Percentiles rank a stretch among this genome's conserved stretches.
These are phyloP conservation scores for Rhizophagus sp. DNA, from an alignment of 192 early-diverging fungal species.

Conservation along the genomic window DNA sequence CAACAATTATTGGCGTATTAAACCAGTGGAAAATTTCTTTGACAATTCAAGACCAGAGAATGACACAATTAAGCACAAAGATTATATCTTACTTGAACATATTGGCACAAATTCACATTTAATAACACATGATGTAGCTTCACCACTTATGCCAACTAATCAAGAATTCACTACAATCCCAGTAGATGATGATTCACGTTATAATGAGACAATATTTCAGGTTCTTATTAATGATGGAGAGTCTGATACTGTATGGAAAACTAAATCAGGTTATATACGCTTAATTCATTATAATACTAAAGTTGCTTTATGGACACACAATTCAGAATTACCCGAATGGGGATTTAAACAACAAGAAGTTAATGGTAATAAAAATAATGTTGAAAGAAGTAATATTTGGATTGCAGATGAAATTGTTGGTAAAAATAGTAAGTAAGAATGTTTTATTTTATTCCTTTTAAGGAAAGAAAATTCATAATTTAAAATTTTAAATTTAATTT, in stretches of 20 bases:
- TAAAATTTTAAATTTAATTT: no score
- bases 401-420: conserved; percentile 75
- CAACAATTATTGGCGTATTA: conserved; percentile 66
- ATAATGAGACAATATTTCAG: conserved; percentile 61
- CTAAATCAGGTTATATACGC: conserved; percentile 64
- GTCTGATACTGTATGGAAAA: conserved; percentile 50
- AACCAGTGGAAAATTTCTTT: conserved; percentile 35
- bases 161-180: conserved; percentile 66
- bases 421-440: conserved; percentile 58
- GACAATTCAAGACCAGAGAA: conserved; percentile 38
- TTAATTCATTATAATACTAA: conserved; percentile 77
- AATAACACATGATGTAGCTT: conserved; percentile 66
- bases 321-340: conserved; percentile 79
- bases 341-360: conserved; percentile 86
- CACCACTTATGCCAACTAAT: conserved; percentile 64
- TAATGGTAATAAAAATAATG: conserved; percentile 87
- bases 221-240: conserved; percentile 60
- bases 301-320: conserved; percentile 78
- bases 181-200: conserved; percentile 52
- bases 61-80: conserved; percentile 62
- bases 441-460: neutral
- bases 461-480: no score
- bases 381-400: conserved; percentile 78
- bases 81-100: conserved; percentile 78
- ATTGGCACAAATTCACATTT: conserved; percentile 58